Evolutionary conservation across 257 asterid species (phyloP).

Genomic region (Perilla frutescens): DNA sequence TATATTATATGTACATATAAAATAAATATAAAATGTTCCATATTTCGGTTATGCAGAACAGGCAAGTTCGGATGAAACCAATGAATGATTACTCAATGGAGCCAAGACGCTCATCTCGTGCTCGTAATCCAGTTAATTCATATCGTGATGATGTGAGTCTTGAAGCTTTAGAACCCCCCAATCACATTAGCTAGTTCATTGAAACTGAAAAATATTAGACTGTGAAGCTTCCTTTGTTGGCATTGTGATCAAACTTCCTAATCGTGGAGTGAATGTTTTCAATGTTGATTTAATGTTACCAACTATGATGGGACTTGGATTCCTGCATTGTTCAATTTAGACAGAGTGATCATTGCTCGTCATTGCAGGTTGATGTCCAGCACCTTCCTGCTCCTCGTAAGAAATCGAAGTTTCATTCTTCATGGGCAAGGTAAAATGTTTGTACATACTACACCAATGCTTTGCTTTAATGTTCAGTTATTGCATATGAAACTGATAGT

Average conservation of each 20-base stretch:
- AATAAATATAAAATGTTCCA: background rate
- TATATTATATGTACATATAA: background rate
- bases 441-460: background rate
- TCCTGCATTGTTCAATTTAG: background rate
- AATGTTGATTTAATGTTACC: background rate
- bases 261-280: background rate
- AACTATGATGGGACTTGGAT: too few species aligned
- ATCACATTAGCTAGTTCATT: background rate
- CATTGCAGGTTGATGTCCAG: constrained; percentile 56
- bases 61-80: constrained; percentile 43
- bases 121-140: constrained; percentile 63
- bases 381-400: constrained; percentile 56
- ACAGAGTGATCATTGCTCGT: constrained; percentile 17
- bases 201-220: background rate
- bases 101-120: constrained; percentile 91
- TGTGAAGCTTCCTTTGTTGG: background rate
- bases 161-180: background rate
- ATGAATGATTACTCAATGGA: constrained; percentile 42
- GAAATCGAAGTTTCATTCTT: constrained; percentile 58
- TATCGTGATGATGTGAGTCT: constrained; percentile 80
- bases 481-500: constrained; percentile 22
- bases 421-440: constrained; percentile 70
- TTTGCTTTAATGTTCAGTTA: background rate
- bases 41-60: constrained; percentile 46
- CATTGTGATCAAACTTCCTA: background rate